Conservation (phyloP, 345 rosid species). For the Reutealis trisperma region DNA sequence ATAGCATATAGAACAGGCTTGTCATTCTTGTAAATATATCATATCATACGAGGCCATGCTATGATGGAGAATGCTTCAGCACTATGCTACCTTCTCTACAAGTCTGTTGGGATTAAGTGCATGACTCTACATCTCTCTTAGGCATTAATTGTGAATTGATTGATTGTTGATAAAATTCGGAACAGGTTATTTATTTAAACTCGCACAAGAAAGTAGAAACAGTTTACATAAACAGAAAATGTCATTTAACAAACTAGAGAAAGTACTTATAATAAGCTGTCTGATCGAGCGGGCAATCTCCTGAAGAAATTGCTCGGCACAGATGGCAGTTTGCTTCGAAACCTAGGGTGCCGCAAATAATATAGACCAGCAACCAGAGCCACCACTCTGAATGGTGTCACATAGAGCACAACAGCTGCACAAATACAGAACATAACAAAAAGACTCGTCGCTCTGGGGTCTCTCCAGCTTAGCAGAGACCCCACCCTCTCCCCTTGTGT, state of each 20-base stretch:
- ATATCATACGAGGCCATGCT: too few species aligned
- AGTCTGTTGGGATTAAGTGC: too few species aligned
- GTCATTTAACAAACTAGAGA: neutral
- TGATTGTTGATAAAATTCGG: neutral
- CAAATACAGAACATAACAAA: slow-evolving; percentile 16
- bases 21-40: too few species aligned
- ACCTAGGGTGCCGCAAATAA: slow-evolving; percentile 6
- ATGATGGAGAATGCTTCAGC: too few species aligned
- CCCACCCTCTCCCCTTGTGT: slow-evolving; percentile 8
- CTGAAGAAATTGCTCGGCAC: slow-evolving; percentile 14
- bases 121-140: too few species aligned
- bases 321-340: slow-evolving; percentile 12
- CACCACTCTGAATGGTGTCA: neutral
- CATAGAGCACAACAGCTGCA: slow-evolving; percentile 1
- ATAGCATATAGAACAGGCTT: too few species aligned
- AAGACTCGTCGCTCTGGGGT: slow-evolving; percentile 10
- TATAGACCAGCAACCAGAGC: slow-evolving; percentile 8
- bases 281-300: slow-evolving; percentile 5
- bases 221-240: neutral
- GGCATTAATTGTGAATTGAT: neutral
- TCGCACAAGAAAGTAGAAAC: neutral
- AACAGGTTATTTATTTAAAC: neutral
- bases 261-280: slow-evolving; percentile 7
- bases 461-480: slow-evolving; percentile 13
- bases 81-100: too few species aligned